Evolutionary conservation across 805 yeast species (phyloP).

Genomic region (Pichia insulana): DNA sequence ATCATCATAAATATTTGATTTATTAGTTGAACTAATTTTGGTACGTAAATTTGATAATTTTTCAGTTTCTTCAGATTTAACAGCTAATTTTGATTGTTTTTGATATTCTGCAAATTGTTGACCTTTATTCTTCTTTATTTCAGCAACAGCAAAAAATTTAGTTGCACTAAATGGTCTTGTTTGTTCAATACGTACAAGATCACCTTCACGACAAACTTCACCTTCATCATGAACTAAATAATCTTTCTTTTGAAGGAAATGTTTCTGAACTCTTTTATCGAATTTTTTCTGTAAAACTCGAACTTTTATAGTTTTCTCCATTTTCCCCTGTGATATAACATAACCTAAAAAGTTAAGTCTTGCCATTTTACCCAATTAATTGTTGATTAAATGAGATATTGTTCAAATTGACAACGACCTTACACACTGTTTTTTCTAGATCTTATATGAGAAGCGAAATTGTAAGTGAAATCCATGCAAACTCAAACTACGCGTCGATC

Average conservation of each 20-base stretch:
- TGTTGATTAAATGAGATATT: background rate
- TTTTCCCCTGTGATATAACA: conserved; percentile 92
- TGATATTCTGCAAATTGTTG: conserved; percentile 81
- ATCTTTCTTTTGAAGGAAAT: conserved; percentile 69
- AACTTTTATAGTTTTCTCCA: conserved; percentile 92
- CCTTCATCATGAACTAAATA: conserved; percentile 92
- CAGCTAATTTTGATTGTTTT: conserved; percentile 59
- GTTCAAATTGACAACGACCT: too few relatives aligned
- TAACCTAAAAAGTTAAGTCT: conserved; percentile 86
- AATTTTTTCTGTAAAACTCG: conserved; percentile 72
- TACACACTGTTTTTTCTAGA: too few relatives aligned
- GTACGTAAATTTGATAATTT: conserved; percentile 47
- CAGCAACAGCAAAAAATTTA: conserved; percentile 86
- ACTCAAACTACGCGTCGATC: background rate
- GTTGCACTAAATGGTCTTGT: conserved; percentile 77
- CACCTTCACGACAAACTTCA: conserved; percentile 87
- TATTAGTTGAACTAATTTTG: conserved; percentile 24
- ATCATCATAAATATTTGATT: conserved; percentile 12
- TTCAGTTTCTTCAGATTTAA: conserved; percentile 53
- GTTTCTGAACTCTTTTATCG: conserved; percentile 65
- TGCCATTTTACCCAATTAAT: conserved; percentile 43
- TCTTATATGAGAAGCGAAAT: too few relatives aligned
- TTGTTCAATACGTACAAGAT: conserved; percentile 84
- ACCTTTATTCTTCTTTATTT: conserved; percentile 81
- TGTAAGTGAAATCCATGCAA: too few relatives aligned